phyloP scores from a whole-genome alignment of 1,139 yeast genomes.

The Blastobotrys proliferans region DNA sequence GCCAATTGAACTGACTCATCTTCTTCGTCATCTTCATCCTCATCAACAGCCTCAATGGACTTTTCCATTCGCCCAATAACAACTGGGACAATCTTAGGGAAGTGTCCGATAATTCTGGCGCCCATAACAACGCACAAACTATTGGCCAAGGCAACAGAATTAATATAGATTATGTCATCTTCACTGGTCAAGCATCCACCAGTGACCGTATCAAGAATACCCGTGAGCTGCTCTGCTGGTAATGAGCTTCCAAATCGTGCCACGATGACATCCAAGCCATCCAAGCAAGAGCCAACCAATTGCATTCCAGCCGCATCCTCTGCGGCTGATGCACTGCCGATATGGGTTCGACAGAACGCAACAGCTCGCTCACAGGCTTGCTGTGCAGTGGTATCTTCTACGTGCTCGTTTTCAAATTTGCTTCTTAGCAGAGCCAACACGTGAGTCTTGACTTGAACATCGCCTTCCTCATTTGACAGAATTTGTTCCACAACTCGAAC shows the following conservation, averaged over 20 bases:
- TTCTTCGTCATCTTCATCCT: conserved; percentile 25
- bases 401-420: conserved; percentile 53
- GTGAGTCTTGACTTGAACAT: conserved; percentile 28
- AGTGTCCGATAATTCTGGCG: conserved; percentile 77
- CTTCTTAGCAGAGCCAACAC: conserved; percentile 54
- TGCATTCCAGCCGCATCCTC: conserved; percentile 38
- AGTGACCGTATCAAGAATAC: conserved; percentile 49
- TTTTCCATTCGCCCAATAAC: conserved; percentile 56
- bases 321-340: neutral
- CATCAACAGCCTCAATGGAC: conserved; percentile 29
- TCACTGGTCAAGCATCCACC: conserved; percentile 45
- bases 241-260: conserved; percentile 52
- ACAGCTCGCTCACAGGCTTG: conserved; percentile 32
- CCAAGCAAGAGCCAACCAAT: conserved; percentile 65
- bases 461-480: conserved; percentile 35
- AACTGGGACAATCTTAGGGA: conserved; percentile 80
- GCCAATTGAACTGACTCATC: conserved; percentile 44
- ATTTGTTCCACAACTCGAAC: conserved; percentile 61
- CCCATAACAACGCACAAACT: conserved; percentile 71
- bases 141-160: conserved; percentile 70
- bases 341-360: conserved; percentile 4
- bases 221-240: conserved; percentile 38
- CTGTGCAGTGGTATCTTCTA: conserved; percentile 34
- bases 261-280: conserved; percentile 60
- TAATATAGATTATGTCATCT: conserved; percentile 58